Evolutionary conservation across 768 basidiomycete genomes (phyloP).

Genomic region (Termitomyces sp.): DNA sequence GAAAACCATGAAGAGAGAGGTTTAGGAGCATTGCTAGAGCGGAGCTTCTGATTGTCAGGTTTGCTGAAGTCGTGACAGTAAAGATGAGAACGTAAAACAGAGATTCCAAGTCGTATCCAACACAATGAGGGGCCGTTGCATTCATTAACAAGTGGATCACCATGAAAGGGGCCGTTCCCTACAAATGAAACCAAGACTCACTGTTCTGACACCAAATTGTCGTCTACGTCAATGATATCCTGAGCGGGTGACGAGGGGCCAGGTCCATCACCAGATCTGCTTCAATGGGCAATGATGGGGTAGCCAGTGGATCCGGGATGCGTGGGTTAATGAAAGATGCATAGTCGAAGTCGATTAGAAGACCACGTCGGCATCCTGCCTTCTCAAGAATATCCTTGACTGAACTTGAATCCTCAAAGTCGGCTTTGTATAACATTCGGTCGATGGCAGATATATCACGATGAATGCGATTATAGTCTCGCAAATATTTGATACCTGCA

Average conservation of each 20-base stretch:
- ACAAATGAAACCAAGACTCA: neutral
- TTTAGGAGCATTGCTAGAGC: neutral
- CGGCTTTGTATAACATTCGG: neutral
- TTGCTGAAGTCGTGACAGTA: neutral
- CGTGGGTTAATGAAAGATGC: neutral
- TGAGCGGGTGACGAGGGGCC: neutral
- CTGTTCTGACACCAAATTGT: neutral
- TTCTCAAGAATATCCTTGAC: neutral
- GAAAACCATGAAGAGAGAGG: neutral
- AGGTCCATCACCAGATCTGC: neutral
- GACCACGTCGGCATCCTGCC: neutral
- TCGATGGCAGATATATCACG: neutral
- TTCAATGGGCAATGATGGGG: neutral
- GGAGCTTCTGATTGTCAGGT: neutral
- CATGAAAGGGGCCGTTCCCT: neutral
- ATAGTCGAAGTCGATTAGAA: slow-evolving; percentile 1
- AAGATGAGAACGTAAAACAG: neutral
- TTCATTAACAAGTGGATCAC: neutral
- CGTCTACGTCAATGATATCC: neutral
- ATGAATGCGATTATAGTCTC: neutral
- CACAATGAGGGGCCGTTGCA: neutral
- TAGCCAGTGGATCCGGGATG: neutral
- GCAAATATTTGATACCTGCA: neutral
- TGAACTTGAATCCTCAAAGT: neutral
- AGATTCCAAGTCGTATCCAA: neutral